Base-by-base conservation (phyloP, 192 early-diverging fungal genomes). In the Chytriomyces sp. region DNA sequence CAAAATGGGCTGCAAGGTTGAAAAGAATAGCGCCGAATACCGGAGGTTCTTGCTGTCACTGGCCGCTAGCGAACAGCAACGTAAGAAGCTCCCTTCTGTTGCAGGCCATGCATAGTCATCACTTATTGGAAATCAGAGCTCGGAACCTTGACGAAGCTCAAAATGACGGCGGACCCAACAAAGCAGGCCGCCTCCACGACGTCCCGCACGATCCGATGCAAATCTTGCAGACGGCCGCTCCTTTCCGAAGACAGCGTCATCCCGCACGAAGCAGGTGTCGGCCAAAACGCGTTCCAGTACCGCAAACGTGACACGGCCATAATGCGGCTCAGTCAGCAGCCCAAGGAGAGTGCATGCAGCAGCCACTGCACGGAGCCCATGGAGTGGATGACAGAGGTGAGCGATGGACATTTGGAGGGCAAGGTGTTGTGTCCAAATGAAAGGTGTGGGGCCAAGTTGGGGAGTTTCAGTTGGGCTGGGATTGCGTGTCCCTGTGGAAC, bases 341-440 rank as follows among this genome's bases (percentile, higher is more conserved):
- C 25, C 2, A 57, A 39, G 7, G 53, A 14, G 10, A 34, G 28
- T 4, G 32, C 19, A 19, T 71, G 69, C 34, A 28, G 34, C 8
- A 32, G 26, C 25, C 41, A 71, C n/a, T 71, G 55, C 56, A 26
- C 34, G 3, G 69, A 71, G 32, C 69, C 69, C 36, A 71, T 71
- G 69, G 69, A 58, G 32, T 71, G 69, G 69, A 71, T 71, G 69
- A 14, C 34, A 26, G 69, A 71, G 25, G 69, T 71, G 8, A 33
- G 32, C 5, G 52, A 56, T n/a, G 65, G 65, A n/a, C 30, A 55
- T 12, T 52, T 68, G 49, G 65, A 68, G 33, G 65, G 65, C 2
- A 68, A 68, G 54, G 34, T 68, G 31, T n/a, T 30, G 2, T 68
- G 65, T 34, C 65, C 65, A 14, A 44, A 44, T n/a, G 34, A 30